phyloP scores from a whole-genome alignment of 805 yeast genomes.

The Kregervanrija pseudodelftensis region DNA sequence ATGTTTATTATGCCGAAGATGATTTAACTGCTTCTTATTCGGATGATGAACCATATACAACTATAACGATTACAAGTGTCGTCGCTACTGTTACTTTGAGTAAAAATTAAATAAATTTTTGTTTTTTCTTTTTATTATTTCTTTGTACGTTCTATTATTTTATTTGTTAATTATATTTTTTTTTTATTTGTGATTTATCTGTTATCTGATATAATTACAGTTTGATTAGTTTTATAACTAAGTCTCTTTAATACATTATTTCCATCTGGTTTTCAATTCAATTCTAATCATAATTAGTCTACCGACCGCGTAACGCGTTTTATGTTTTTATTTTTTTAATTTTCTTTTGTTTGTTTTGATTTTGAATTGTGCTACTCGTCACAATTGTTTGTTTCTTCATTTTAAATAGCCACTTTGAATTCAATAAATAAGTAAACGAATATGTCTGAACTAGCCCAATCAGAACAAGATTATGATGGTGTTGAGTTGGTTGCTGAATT shows the following conservation, averaged over 20 bases:
- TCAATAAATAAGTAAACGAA: not conserved
- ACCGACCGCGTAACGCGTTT: too few species aligned
- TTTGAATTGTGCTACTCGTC: too few species aligned
- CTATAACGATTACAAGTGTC: conserved; percentile 26
- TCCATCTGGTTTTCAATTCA: too few species aligned
- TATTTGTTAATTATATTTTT: not conserved
- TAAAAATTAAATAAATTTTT: not conserved
- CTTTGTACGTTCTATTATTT: not conserved
- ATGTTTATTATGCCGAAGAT: conserved; percentile 30
- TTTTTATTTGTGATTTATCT: not conserved
- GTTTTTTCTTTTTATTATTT: not conserved
- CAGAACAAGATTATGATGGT: conserved; percentile 7
- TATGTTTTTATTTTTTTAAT: too few species aligned
- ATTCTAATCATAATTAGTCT: too few species aligned
- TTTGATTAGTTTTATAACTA: not conserved
- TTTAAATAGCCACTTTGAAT: too few species aligned
- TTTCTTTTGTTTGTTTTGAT: too few species aligned
- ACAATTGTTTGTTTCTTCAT: too few species aligned
- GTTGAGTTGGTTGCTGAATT: conserved; percentile 11
- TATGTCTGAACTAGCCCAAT: too few species aligned
- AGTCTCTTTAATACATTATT: not conserved
- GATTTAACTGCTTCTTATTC: conserved; percentile 17
- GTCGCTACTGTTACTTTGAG: conserved; percentile 29
- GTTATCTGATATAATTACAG: not conserved
- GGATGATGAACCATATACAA: conserved; percentile 26